These are phyloP conservation scores for Musa itinerans DNA, from an alignment of 176 grass and related monocot genomes.

Conservation along the genomic window DNA sequence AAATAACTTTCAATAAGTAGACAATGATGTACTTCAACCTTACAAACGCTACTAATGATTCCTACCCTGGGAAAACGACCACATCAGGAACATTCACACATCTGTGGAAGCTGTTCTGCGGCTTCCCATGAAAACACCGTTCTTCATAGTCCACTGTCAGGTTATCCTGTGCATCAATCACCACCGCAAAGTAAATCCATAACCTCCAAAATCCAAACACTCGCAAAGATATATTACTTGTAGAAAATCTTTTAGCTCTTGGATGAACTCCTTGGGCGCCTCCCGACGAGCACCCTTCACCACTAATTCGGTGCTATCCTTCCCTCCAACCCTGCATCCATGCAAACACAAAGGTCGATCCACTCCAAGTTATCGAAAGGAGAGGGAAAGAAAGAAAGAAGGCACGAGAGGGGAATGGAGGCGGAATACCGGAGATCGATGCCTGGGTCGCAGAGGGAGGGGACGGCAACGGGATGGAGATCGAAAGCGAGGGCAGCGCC, in stretches of 20 bases:
- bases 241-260: constrained; percentile 59
- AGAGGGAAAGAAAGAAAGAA: background rate
- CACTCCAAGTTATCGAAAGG: background rate
- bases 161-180: constrained; percentile 40
- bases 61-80: constrained; percentile 75
- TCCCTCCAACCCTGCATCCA: constrained; percentile 45
- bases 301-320: constrained; percentile 48
- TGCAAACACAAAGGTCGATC: background rate
- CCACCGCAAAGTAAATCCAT: background rate
- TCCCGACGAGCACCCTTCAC: constrained; percentile 44
- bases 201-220: constrained; percentile 13
- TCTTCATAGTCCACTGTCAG: constrained; percentile 79
- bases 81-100: constrained; percentile 74
- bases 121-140: constrained; percentile 74
- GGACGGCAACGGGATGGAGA: background rate
- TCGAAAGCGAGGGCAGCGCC: constrained; percentile 2
- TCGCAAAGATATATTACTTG: constrained; percentile 30
- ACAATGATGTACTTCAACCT: background rate
- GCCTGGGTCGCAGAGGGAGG: constrained; percentile 3
- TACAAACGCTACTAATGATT: background rate
- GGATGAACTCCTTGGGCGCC: constrained; percentile 49
- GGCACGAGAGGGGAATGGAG: background rate
- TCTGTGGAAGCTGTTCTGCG: constrained; percentile 93
- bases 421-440: background rate
- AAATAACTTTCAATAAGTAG: background rate